Percentiles rank a stretch among this genome's conserved stretches.
Evolutionary conservation across 2,329 filamentous ascomycete genomes (phyloP).

Genomic region (Calonectria pteridis): DNA sequence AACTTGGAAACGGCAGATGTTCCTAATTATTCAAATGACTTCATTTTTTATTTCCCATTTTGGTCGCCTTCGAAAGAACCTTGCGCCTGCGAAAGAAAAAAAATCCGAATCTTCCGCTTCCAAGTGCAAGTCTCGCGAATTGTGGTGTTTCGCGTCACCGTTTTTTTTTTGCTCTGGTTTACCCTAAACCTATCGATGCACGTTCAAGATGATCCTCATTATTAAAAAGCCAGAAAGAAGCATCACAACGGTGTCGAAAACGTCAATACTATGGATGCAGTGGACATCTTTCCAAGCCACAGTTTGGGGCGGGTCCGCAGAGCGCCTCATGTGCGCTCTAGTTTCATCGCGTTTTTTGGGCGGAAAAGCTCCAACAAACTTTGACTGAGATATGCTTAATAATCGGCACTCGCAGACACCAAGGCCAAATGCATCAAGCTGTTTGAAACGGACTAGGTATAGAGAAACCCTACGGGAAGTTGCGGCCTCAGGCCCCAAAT

Average conservation of each 20-base stretch:
- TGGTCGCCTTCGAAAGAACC: background rate
- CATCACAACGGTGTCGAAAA: background rate
- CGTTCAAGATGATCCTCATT: accelerated
- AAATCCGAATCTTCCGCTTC: background rate
- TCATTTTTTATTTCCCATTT: background rate
- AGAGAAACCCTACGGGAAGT: background rate
- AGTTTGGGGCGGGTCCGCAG: background rate
- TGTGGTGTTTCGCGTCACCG: background rate
- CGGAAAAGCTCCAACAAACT: background rate
- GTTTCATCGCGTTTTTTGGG: background rate
- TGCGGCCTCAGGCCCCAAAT: slow-evolving; percentile 5
- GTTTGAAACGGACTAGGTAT: background rate
- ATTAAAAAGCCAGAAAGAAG: background rate
- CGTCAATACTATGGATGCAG: background rate
- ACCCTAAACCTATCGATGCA: background rate
- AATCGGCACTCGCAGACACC: background rate
- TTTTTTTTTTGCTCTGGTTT: too few relatives aligned
- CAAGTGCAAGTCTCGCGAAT: background rate
- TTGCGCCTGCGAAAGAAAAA: background rate
- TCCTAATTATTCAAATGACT: background rate
- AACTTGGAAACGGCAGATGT: background rate
- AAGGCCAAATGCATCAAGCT: background rate
- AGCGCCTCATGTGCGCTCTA: background rate
- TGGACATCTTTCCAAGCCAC: background rate
- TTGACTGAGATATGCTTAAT: background rate